A percentile compares a stretch with the other conserved stretches of the same genome.
phyloP scores from a whole-genome alignment of 2,329 filamentous ascomycete genomes.

The Emergomyces africanus region DNA sequence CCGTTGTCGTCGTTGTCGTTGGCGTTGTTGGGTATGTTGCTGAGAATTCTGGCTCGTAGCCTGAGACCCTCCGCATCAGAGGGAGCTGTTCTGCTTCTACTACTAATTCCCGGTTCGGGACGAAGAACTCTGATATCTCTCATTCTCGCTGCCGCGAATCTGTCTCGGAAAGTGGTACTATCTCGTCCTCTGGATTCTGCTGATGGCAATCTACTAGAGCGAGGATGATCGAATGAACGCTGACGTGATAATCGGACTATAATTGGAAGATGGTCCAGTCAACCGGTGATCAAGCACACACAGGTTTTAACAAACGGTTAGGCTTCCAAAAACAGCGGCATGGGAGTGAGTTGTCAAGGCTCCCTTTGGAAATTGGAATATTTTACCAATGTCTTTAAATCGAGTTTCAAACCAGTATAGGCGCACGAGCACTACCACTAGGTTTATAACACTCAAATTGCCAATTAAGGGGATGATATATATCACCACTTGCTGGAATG shows the following conservation, averaged over 20 bases:
- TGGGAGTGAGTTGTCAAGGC: background rate
- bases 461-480: slow-evolving; percentile 40
- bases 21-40: background rate
- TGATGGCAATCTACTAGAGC: background rate
- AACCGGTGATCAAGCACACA: background rate
- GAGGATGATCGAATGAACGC: background rate
- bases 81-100: background rate
- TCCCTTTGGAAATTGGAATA: background rate
- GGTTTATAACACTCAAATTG: slow-evolving; percentile 39
- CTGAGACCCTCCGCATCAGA: background rate
- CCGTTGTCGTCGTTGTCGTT: too few species aligned
- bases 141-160: background rate
- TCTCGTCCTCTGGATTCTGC: background rate
- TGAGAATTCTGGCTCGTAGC: background rate
- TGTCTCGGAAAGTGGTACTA: background rate
- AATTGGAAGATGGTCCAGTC: background rate
- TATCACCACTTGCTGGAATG: slow-evolving; percentile 40
- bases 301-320: background rate
- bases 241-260: background rate
- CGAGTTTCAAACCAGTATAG: slow-evolving; percentile 39
- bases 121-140: background rate
- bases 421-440: slow-evolving; percentile 36
- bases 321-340: background rate
- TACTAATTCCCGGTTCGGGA: background rate
- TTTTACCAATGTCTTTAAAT: slow-evolving; percentile 27